These are phyloP conservation scores for Kluyveromyces siamensis DNA, from an alignment of 805 yeast species.

Conservation along the genomic window DNA sequence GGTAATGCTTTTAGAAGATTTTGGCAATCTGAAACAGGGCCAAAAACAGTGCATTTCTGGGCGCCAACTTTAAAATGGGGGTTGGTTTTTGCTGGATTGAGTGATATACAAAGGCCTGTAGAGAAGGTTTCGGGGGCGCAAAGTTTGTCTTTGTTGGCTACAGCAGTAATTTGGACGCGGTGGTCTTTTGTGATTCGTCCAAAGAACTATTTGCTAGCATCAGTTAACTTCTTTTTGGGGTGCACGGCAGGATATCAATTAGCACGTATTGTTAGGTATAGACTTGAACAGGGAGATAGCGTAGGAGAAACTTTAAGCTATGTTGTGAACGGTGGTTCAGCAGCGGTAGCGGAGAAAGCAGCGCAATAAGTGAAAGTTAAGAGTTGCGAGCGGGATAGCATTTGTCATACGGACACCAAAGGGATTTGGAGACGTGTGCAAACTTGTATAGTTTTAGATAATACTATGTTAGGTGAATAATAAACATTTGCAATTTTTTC, in stretches of 20 bases:
- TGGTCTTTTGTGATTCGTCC: slow-evolving; percentile 95
- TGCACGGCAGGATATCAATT: slow-evolving; percentile 84
- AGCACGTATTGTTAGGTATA: slow-evolving; percentile 58
- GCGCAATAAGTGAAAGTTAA: background rate
- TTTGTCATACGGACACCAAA: too few species aligned
- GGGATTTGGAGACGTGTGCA: too few species aligned
- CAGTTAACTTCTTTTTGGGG: slow-evolving; percentile 90
- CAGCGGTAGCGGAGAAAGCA: too few species aligned
- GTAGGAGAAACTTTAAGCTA: slow-evolving; percentile 47
- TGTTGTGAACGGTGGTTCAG: slow-evolving; percentile 39
- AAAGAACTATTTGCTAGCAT: slow-evolving; percentile 75
- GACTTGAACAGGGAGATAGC: slow-evolving; percentile 56
- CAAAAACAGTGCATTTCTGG: slow-evolving; percentile 97
- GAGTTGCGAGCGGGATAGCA: background rate
- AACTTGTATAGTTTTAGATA: too few species aligned
- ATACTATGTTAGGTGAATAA: background rate
- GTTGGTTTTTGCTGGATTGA: slow-evolving; percentile 83
- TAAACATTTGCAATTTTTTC: background rate
- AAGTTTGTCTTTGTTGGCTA: slow-evolving; percentile 62
- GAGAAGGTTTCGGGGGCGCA: slow-evolving; percentile 80
- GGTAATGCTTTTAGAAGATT: slow-evolving; percentile 48
- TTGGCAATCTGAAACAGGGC: slow-evolving; percentile 85
- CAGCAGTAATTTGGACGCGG: slow-evolving; percentile 96
- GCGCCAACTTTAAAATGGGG: slow-evolving; percentile 74
- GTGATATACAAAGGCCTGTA: slow-evolving; percentile 82